Evolutionary conservation across 2,329 filamentous ascomycete genomes (phyloP).

Genomic region (Microcera coccophila): DNA sequence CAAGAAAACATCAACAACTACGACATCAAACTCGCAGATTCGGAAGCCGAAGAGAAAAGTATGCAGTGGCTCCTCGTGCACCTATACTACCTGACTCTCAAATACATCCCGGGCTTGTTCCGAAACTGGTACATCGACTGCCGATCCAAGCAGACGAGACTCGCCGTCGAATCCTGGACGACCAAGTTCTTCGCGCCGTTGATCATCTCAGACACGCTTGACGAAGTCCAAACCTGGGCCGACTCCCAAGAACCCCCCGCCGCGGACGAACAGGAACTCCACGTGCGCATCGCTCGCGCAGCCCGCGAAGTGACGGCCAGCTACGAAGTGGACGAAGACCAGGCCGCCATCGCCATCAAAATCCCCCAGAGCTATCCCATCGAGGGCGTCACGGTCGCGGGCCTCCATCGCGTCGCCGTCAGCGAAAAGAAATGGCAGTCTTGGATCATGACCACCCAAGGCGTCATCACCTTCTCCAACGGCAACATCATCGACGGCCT

Average conservation of each 20-base stretch:
- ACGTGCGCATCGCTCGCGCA: constrained; percentile 67
- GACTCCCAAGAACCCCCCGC: constrained; percentile 46
- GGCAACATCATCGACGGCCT: constrained; percentile 85
- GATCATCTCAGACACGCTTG: constrained; percentile 61
- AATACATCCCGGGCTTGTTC: constrained; percentile 71
- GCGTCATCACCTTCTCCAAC: constrained; percentile 89
- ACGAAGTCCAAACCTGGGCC: constrained; percentile 66
- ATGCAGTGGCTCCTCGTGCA: constrained; percentile 82
- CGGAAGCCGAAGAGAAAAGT: constrained; percentile 64
- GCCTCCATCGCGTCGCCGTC: constrained; percentile 79
- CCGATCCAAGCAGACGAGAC: constrained; percentile 73
- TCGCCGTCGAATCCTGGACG: constrained; percentile 80
- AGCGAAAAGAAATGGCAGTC: constrained; percentile 88
- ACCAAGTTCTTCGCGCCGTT: constrained; percentile 74
- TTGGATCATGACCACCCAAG: constrained; percentile 85
- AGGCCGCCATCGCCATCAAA: constrained; percentile 75
- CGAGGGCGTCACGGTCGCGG: constrained; percentile 69
- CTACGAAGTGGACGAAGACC: constrained; percentile 84
- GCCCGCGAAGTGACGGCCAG: constrained; percentile 75
- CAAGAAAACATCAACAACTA: constrained; percentile 53
- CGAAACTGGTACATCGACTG: constrained; percentile 82
- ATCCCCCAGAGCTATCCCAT: constrained; percentile 82
- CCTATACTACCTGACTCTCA: constrained; percentile 77
- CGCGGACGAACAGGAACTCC: constrained; percentile 52
- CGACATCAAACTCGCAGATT: constrained; percentile 48